These are phyloP conservation scores for Mucor circinelloides DNA, from an alignment of 371 early-diverging fungal genomes.

Conservation along the genomic window DNA sequence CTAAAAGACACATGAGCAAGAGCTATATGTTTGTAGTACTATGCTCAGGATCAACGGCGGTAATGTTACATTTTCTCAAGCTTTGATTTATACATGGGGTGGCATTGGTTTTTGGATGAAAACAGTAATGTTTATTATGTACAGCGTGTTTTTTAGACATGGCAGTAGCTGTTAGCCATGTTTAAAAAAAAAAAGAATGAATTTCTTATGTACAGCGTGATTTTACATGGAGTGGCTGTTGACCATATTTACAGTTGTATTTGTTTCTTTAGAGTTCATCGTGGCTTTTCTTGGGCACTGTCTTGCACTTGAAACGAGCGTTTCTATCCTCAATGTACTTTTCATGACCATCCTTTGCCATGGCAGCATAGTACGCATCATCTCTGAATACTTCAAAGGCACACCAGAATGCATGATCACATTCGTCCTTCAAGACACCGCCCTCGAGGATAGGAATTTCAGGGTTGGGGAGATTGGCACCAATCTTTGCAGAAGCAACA, in stretches of 20 bases:
- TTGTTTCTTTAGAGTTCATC: conserved; percentile 7
- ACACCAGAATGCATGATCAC: conserved; percentile 41
- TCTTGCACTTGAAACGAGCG: conserved; percentile 22
- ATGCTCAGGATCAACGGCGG: not conserved
- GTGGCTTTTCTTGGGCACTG: not conserved
- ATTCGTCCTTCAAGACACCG: conserved; percentile 35
- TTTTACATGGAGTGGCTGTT: conserved; percentile 30
- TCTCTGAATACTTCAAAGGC: conserved; percentile 25
- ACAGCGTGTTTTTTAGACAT: conserved; percentile 11
- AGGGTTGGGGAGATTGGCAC: conserved; percentile 25
- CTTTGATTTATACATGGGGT: not conserved
- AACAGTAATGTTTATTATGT: conserved; percentile 9
- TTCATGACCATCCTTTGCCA: conserved; percentile 15
- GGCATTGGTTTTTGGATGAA: not conserved
- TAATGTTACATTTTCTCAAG: not conserved
- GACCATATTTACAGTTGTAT: conserved; percentile 15
- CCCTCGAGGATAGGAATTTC: conserved; percentile 29
- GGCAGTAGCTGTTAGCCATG: conserved; percentile 11
- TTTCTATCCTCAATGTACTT: conserved; percentile 23
- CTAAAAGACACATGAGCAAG: not conserved
- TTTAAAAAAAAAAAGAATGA: not conserved
- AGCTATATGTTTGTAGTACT: not conserved
- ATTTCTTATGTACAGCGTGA: conserved; percentile 18
- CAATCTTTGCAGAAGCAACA: conserved; percentile 29
- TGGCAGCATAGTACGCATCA: conserved; percentile 22